Conservation (phyloP, 768 basidiomycete species). For the Hortiboletus campestris region DNA sequence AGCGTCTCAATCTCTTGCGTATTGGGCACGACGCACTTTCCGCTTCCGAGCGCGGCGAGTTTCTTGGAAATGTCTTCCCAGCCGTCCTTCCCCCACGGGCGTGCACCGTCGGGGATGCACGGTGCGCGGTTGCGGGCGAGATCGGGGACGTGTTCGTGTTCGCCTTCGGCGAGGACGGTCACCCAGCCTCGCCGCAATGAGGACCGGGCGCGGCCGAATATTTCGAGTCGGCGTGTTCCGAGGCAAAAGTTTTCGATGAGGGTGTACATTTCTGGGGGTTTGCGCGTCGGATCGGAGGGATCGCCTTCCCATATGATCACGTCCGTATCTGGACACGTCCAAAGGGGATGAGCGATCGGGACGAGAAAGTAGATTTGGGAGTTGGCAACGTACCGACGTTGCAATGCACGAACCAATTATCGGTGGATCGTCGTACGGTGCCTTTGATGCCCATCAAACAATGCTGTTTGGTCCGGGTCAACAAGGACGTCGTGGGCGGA, state of each 20-base stretch:
- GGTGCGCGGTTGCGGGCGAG: slow-evolving; percentile 31
- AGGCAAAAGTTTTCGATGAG: slow-evolving; percentile 98
- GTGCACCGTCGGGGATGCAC: slow-evolving; percentile 28
- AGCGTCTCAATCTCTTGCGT: slow-evolving; percentile 79
- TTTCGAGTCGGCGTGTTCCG: slow-evolving; percentile 84
- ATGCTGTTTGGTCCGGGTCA: slow-evolving; percentile 92
- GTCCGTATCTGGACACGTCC: slow-evolving; percentile 72
- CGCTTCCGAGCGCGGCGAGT: slow-evolving; percentile 43
- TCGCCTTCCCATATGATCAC: slow-evolving; percentile 98
- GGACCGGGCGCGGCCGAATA: slow-evolving; percentile 72
- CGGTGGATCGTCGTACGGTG: slow-evolving; percentile 91
- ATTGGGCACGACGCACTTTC: slow-evolving; percentile 66
- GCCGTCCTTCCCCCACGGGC: slow-evolving; percentile 56
- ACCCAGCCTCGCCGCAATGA: slow-evolving; percentile 89
- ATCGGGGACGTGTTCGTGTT: slow-evolving; percentile 50
- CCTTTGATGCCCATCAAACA: slow-evolving; percentile 97
- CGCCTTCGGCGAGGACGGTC: slow-evolving; percentile 69
- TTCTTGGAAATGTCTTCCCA: slow-evolving; percentile 67
- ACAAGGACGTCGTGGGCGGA: slow-evolving; percentile 78
- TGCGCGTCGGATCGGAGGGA: slow-evolving; percentile 72
- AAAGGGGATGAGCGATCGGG: neutral
- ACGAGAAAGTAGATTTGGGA: no score
- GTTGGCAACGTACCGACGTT: slow-evolving; percentile 72
- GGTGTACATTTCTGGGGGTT: slow-evolving; percentile 94
- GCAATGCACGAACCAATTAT: slow-evolving; percentile 97